These are phyloP conservation scores for Boletus edulis DNA, from an alignment of 768 basidiomycete species.

Conservation along the genomic window DNA sequence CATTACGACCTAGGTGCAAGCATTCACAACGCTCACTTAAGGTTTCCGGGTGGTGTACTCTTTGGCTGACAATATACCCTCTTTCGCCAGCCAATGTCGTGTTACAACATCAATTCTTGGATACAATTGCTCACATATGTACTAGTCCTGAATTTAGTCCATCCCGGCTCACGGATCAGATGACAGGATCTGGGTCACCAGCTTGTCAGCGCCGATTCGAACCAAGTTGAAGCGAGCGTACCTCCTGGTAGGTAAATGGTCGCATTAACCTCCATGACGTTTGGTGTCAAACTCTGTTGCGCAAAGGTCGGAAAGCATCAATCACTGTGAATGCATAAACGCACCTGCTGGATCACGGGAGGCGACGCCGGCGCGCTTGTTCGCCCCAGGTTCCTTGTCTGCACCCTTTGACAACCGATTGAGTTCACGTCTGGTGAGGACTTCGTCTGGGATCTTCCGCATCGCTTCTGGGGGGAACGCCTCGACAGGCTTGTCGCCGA, in stretches of 20 bases:
- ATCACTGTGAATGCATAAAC: neutral
- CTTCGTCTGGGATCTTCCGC: slow-evolving; percentile 21
- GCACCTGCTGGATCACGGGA: slow-evolving; percentile 19
- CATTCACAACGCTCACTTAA: no score
- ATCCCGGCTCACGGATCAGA: no score
- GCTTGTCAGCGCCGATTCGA: neutral
- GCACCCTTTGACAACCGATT: slow-evolving; percentile 11
- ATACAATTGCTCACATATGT: no score
- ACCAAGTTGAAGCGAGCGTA: neutral
- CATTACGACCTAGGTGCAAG: no score
- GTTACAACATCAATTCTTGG: no score
- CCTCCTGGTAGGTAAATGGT: slow-evolving; percentile 7
- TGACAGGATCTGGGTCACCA: neutral
- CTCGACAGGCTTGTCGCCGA: slow-evolving; percentile 28
- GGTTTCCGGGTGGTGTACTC: no score
- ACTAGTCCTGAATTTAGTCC: no score
- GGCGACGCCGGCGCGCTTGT: slow-evolving; percentile 30
- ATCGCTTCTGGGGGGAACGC: slow-evolving; percentile 16
- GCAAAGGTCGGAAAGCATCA: neutral
- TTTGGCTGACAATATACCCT: no score
- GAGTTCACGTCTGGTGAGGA: slow-evolving; percentile 19
- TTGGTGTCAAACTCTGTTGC: slow-evolving; percentile 16
- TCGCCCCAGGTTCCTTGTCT: slow-evolving; percentile 21
- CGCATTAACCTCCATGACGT: slow-evolving; percentile 8
- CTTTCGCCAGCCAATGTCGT: no score